Evolutionary conservation across 163 green algal genomes (phyloP).

Genomic region (Volvox carteri): DNA sequence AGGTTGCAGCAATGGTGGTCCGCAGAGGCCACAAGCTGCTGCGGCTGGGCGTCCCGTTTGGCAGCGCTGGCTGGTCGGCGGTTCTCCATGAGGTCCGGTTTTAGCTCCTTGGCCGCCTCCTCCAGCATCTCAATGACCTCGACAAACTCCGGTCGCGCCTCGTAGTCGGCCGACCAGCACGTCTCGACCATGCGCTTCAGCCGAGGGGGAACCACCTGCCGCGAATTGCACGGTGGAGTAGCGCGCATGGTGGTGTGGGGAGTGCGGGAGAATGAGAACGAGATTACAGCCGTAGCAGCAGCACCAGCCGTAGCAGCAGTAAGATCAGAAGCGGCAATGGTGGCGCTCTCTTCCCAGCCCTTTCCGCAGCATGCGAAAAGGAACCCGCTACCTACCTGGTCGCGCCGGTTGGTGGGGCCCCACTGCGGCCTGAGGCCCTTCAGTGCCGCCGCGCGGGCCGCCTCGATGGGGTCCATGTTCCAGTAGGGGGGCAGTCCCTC

Average conservation of each 20-base stretch:
- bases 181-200: slow-evolving; percentile 70
- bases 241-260: too few relatives aligned
- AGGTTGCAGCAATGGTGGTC: slow-evolving; percentile 42
- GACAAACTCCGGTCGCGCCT: slow-evolving; percentile 69
- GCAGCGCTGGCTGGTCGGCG: slow-evolving; percentile 15
- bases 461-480: slow-evolving; percentile 85
- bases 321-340: too few relatives aligned
- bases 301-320: too few relatives aligned
- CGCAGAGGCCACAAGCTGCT: too few relatives aligned
- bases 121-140: slow-evolving; percentile 63
- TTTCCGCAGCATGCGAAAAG: too few relatives aligned
- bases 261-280: too few relatives aligned
- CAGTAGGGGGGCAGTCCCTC: slow-evolving; percentile 85
- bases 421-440: slow-evolving; percentile 82
- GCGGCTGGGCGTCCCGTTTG: not conserved
- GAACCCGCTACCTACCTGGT: slow-evolving; percentile 44
- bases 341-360: too few relatives aligned
- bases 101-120: slow-evolving; percentile 44
- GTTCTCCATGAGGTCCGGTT: slow-evolving; percentile 26
- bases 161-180: slow-evolving; percentile 76
- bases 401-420: slow-evolving; percentile 46
- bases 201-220: slow-evolving; percentile 53
- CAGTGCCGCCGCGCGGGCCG: slow-evolving; percentile 81
- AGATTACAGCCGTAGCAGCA: too few relatives aligned
- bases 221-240: too few relatives aligned